Percentiles rank a stretch among this genome's conserved stretches.
These are phyloP conservation scores for Pezicula carpinea DNA, from an alignment of 2,329 filamentous ascomycete species.

Conservation along the genomic window DNA sequence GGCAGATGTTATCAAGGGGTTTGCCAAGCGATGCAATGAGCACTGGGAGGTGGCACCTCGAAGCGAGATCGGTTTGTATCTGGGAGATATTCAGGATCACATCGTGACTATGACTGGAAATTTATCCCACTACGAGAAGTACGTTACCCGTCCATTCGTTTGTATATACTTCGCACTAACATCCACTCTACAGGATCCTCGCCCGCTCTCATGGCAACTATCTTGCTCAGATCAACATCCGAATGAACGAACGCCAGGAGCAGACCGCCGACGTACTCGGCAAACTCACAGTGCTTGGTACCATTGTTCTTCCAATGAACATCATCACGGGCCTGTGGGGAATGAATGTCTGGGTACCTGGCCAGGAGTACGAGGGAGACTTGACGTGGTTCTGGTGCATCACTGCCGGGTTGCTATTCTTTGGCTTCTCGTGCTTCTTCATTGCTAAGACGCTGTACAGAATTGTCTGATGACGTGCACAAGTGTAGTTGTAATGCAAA, in stretches of 20 bases:
- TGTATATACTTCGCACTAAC: conserved; percentile 9
- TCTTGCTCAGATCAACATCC: conserved; percentile 97
- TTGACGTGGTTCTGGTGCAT: conserved; percentile 71
- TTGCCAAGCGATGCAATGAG: conserved; percentile 97
- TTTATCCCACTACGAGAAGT: conserved; percentile 94
- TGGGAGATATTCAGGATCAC: conserved; percentile 98
- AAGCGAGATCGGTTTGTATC: conserved; percentile 93
- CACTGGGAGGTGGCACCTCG: conserved; percentile 94
- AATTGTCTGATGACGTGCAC: conserved; percentile 18
- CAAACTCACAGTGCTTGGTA: conserved; percentile 91
- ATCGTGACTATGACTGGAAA: conserved; percentile 99
- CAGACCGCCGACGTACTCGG: conserved; percentile 92
- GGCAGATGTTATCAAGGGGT: conserved; percentile 98
- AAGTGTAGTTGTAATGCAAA: too few relatives aligned
- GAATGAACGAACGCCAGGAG: conserved; percentile 97
- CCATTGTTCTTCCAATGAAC: conserved; percentile 97
- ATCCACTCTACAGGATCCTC: conserved; percentile 58
- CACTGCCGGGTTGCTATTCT: conserved; percentile 70
- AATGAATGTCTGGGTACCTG: conserved; percentile 97
- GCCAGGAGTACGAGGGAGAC: conserved; percentile 75
- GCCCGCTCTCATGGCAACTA: conserved; percentile 93
- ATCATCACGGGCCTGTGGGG: conserved; percentile 98
- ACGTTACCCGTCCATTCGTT: conserved; percentile 31
- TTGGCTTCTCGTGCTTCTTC: conserved; percentile 69
- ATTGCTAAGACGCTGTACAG: conserved; percentile 28